Evolutionary conservation across 495 filamentous ascomycete genomes (phyloP).

Genomic region (Penicillium verhagenii): DNA sequence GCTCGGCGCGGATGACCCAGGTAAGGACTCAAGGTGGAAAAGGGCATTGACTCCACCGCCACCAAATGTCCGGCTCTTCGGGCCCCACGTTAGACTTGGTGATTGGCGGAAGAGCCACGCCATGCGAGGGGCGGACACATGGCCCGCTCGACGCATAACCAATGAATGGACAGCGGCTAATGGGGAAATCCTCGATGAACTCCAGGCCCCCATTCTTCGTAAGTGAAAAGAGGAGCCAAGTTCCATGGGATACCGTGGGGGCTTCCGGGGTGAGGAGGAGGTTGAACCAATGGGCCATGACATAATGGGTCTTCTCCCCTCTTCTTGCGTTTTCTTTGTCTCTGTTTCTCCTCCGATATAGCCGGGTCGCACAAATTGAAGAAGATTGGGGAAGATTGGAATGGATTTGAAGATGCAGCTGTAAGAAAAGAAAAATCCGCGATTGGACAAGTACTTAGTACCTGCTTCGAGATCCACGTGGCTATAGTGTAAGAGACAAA

Average conservation of each 20-base stretch:
- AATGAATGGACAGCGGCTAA: constrained; percentile 5
- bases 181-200: not conserved
- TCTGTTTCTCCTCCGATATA: not conserved
- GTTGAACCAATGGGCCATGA: constrained; percentile 5
- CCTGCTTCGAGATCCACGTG: constrained; percentile 30
- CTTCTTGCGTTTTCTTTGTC: not conserved
- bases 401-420: too few species aligned
- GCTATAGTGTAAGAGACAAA: constrained; percentile 8
- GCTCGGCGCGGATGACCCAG: constrained; percentile 2
- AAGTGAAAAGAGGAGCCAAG: not conserved
- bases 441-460: constrained; percentile 31
- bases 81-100: constrained; percentile 1
- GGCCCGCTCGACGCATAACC: constrained; percentile 11
- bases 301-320: not conserved
- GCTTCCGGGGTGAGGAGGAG: not conserved
- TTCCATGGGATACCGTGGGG: constrained; percentile 7
- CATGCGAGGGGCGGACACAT: constrained; percentile 24
- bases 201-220: constrained; percentile 3
- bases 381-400: too few species aligned
- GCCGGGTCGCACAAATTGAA: not conserved
- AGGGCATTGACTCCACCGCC: constrained; percentile 6
- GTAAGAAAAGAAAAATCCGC: constrained; percentile 23
- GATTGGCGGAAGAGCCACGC: constrained; percentile 17
- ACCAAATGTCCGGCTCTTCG: not conserved
- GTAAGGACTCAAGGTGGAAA: constrained; percentile 1